Conservation (phyloP, 371 early-diverging fungal species). For the Zychaea mexicana region DNA sequence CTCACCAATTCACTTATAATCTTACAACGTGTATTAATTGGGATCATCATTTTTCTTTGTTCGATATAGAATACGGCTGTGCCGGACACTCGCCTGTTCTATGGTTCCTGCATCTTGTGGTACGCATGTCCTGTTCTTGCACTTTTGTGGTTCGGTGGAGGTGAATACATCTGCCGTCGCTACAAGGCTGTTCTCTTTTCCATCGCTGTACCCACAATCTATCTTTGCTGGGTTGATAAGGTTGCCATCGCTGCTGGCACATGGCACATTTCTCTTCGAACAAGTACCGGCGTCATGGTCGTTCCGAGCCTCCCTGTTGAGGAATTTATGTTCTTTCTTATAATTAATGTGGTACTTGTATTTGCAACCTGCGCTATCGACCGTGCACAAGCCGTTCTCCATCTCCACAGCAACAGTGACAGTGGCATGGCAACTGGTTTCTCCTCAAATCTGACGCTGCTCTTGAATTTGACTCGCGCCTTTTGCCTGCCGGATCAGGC, state of each 20-base stretch:
- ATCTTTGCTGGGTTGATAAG: slow-evolving; percentile 57
- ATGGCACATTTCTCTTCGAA: slow-evolving; percentile 54
- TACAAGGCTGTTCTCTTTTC: slow-evolving; percentile 26
- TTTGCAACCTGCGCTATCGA: slow-evolving; percentile 64
- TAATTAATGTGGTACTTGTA: slow-evolving; percentile 60
- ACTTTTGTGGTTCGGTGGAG: slow-evolving; percentile 57
- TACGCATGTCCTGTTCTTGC: slow-evolving; percentile 59
- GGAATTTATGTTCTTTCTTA: slow-evolving; percentile 61
- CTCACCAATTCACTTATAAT: background rate
- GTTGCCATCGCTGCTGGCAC: slow-evolving; percentile 55
- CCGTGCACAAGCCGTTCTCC: slow-evolving; percentile 43
- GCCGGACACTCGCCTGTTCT: slow-evolving; percentile 51
- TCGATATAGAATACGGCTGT: slow-evolving; percentile 28
- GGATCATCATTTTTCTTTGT: too few relatives aligned
- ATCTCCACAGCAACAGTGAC: slow-evolving; percentile 15
- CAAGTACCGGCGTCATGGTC: slow-evolving; percentile 52
- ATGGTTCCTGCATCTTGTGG: slow-evolving; percentile 57
- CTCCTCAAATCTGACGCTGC: background rate
- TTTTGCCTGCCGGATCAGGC: slow-evolving; percentile 35
- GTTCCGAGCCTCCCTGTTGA: slow-evolving; percentile 57
- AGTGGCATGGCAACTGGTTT: too few relatives aligned
- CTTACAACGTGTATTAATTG: background rate
- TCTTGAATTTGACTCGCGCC: slow-evolving; percentile 22
- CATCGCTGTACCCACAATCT: slow-evolving; percentile 48
- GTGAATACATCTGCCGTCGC: slow-evolving; percentile 54